Percentiles rank a stretch among this genome's conserved stretches.
These are phyloP conservation scores for Cutaneotrichosporon cutaneum DNA, from an alignment of 1,284 basidiomycete species.

Conservation along the genomic window DNA sequence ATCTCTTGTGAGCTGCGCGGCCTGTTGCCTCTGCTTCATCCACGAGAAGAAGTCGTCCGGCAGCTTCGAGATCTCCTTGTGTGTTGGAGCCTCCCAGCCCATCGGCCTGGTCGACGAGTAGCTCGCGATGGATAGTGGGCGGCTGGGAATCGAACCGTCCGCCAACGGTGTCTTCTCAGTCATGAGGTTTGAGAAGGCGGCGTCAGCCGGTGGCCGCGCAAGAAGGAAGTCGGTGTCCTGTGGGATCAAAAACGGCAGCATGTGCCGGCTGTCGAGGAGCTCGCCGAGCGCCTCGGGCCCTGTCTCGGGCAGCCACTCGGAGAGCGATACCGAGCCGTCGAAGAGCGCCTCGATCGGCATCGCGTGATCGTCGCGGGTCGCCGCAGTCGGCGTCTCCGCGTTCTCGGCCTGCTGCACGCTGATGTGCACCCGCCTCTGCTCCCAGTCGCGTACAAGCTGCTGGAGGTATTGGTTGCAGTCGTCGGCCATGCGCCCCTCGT, in stretches of 20 bases:
- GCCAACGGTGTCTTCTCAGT: constrained; percentile 32
- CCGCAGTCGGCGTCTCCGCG: constrained; percentile 54
- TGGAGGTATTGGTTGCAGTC: constrained; percentile 91
- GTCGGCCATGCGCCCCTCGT: constrained; percentile 86
- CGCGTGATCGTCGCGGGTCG: constrained; percentile 23
- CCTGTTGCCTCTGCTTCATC: constrained; percentile 39
- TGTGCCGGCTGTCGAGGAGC: constrained; percentile 81
- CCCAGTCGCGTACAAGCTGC: constrained; percentile 95
- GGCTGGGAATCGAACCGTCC: constrained; percentile 26
- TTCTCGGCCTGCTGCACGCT: constrained; percentile 63
- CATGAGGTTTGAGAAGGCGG: constrained; percentile 38
- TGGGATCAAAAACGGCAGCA: constrained; percentile 85
- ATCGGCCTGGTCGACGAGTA: constrained; percentile 43
- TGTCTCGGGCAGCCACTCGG: constrained; percentile 70
- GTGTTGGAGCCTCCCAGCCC: constrained; percentile 30
- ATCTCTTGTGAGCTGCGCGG: constrained; percentile 16
- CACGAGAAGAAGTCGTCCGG: constrained; percentile 50
- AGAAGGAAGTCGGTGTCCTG: constrained; percentile 72
- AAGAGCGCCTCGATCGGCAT: constrained; percentile 71
- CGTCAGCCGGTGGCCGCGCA: constrained; percentile 56
- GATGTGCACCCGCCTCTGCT: constrained; percentile 75
- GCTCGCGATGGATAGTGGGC: constrained; percentile 39
- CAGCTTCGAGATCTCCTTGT: constrained; percentile 25
- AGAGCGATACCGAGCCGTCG: constrained; percentile 63
- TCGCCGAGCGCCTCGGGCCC: constrained; percentile 81